Evolutionary conservation across 2,329 filamentous ascomycete species (phyloP).

Genomic region (Talaromyces sp.): DNA sequence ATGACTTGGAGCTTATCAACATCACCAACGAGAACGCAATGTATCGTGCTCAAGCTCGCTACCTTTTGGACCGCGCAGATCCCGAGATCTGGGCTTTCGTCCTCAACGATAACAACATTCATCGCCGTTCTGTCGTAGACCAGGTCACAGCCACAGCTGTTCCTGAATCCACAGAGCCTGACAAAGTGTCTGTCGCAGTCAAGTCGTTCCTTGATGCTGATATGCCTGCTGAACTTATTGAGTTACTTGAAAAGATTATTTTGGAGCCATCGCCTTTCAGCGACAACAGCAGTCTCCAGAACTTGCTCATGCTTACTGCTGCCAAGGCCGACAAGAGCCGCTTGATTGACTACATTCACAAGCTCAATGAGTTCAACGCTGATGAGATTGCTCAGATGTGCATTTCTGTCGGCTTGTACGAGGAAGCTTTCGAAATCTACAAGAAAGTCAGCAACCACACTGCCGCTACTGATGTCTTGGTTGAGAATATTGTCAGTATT

Average conservation of each 20-base stretch:
- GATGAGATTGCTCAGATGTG: constrained; percentile 91
- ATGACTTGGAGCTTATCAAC: constrained; percentile 93
- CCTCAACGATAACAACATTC: constrained; percentile 90
- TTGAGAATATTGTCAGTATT: constrained; percentile 96
- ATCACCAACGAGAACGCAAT: constrained; percentile 99
- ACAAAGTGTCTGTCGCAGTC: constrained; percentile 92
- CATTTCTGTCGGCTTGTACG: constrained; percentile 89
- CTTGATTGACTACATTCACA: constrained; percentile 94
- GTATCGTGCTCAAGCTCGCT: constrained; percentile 97
- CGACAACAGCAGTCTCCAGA: constrained; percentile 95
- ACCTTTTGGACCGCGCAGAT: constrained; percentile 87
- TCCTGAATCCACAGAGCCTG: constrained; percentile 84
- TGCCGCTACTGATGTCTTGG: constrained; percentile 84
- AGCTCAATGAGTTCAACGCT: constrained; percentile 82
- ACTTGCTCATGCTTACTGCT: constrained; percentile 91
- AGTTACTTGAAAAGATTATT: constrained; percentile 97
- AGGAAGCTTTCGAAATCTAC: constrained; percentile 97
- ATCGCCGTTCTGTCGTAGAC: constrained; percentile 89
- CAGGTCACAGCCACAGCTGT: constrained; percentile 96
- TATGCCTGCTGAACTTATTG: constrained; percentile 89
- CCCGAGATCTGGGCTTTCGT: constrained; percentile 92
- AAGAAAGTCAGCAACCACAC: constrained; percentile 94
- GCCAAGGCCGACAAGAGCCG: constrained; percentile 94
- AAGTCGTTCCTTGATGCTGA: constrained; percentile 89
- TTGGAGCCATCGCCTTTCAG: constrained; percentile 99